Conservation (phyloP, 1,139 yeast genomes). For the Eremothecium gossypii region DNA sequence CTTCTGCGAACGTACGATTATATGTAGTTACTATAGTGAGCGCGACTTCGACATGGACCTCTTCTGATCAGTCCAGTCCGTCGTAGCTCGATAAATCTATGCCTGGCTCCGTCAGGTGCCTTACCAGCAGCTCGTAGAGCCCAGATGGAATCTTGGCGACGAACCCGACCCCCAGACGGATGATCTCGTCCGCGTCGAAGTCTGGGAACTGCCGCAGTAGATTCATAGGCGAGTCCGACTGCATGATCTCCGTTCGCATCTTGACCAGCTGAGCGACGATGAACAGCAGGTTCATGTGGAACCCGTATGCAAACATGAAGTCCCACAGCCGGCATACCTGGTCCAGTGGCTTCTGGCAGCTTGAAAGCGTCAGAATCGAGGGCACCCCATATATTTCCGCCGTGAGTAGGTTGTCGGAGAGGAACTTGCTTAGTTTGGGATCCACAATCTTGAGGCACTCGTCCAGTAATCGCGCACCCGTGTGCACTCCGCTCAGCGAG, state of each 20-base stretch:
- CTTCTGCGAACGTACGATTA: constrained; percentile 61
- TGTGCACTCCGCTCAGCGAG: constrained; percentile 73
- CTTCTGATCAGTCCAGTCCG: constrained; percentile 12
- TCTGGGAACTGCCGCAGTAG: constrained; percentile 64
- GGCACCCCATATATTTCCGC: constrained; percentile 90
- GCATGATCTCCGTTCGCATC: constrained; percentile 52
- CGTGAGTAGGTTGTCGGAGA: constrained; percentile 36
- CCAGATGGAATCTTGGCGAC: constrained; percentile 65
- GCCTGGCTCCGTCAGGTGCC: constrained; percentile 57
- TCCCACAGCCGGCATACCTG: constrained; percentile 84
- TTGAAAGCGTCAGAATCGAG: constrained; percentile 74
- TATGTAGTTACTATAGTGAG: constrained; percentile 57
- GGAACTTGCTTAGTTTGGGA: constrained; percentile 57
- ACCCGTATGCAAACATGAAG: constrained; percentile 81
- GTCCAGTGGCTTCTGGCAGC: constrained; percentile 79
- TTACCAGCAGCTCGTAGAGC: constrained; percentile 56
- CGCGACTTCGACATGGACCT: constrained; percentile 40
- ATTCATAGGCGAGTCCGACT: constrained; percentile 58
- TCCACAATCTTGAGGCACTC: constrained; percentile 63
- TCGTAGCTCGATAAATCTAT: constrained; percentile 6
- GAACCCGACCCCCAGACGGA: constrained; percentile 71
- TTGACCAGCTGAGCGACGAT: constrained; percentile 76
- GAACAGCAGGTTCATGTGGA: constrained; percentile 77
- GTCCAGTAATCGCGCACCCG: constrained; percentile 65
- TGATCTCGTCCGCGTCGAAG: constrained; percentile 64